phyloP scores from a whole-genome alignment of 768 basidiomycete species.

The Mycena vulgaris region DNA sequence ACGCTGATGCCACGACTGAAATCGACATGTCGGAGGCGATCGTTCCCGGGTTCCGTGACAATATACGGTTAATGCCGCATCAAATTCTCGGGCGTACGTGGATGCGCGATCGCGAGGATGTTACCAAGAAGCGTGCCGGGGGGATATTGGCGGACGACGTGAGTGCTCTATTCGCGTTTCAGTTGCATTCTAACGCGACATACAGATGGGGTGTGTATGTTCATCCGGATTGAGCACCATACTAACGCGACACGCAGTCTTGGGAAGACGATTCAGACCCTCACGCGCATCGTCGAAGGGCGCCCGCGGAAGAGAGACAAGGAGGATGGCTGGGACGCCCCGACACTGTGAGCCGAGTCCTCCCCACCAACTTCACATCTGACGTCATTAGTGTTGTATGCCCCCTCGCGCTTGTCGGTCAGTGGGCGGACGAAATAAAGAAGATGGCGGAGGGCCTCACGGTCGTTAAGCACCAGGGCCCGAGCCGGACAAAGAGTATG shows the following conservation, averaged over 20 bases:
- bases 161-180: slow-evolving; percentile 32
- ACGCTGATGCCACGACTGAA: slow-evolving; percentile 69
- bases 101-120: slow-evolving; percentile 88
- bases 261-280: slow-evolving; percentile 93
- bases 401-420: slow-evolving; percentile 88
- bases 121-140: slow-evolving; percentile 78
- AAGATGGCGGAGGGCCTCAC: slow-evolving; percentile 77
- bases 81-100: slow-evolving; percentile 89
- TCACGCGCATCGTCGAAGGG: slow-evolving; percentile 90
- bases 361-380: neutral
- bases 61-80: slow-evolving; percentile 84
- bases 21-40: slow-evolving; percentile 77
- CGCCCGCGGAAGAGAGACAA: slow-evolving; percentile 78
- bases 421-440: slow-evolving; percentile 91
- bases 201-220: no score
- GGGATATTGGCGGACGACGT: slow-evolving; percentile 95
- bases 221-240: slow-evolving; percentile 8
- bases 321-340: slow-evolving; percentile 78
- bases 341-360: slow-evolving; percentile 72
- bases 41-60: slow-evolving; percentile 84
- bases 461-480: slow-evolving; percentile 90
- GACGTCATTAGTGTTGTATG: slow-evolving; percentile 78
- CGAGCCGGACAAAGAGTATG: slow-evolving; percentile 78
- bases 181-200: slow-evolving; percentile 19
- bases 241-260: slow-evolving; percentile 60